These are phyloP conservation scores for Gossypium turneri DNA, from an alignment of 345 rosid genomes.

Conservation along the genomic window DNA sequence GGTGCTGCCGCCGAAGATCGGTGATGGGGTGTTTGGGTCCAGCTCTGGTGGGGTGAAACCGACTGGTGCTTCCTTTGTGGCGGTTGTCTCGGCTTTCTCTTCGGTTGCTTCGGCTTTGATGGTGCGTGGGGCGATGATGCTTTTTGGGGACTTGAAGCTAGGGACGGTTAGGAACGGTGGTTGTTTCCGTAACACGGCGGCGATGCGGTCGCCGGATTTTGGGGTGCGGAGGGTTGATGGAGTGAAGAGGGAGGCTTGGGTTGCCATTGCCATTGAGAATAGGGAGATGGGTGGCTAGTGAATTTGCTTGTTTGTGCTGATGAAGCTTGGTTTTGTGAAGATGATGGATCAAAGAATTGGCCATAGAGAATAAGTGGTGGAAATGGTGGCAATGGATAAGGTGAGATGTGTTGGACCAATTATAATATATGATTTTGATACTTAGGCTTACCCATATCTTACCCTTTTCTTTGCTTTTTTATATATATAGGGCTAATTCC, in stretches of 20 bases:
- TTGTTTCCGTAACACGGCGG: background rate
- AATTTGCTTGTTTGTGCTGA: background rate
- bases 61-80: constrained; percentile 47
- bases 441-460: background rate
- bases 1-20: constrained; percentile 84
- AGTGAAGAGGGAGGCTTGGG: background rate
- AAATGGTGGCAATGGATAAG: background rate
- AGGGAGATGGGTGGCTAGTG: background rate
- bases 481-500: too few relatives aligned
- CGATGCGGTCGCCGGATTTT: background rate
- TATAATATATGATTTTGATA: background rate
- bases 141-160: background rate
- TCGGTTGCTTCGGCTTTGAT: constrained; percentile 36
- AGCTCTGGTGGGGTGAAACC: constrained; percentile 81
- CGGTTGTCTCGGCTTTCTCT: constrained; percentile 9
- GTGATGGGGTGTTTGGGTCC: constrained; percentile 85
- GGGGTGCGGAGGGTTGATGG: background rate
- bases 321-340: background rate
- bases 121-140: background rate
- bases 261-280: constrained; percentile 7
- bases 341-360: background rate
- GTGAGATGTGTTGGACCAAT: constrained; percentile 9
- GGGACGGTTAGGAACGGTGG: background rate
- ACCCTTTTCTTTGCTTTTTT: background rate
- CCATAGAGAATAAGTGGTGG: background rate